phyloP scores from a whole-genome alignment of 768 basidiomycete genomes.

The Suillus bovinus region DNA sequence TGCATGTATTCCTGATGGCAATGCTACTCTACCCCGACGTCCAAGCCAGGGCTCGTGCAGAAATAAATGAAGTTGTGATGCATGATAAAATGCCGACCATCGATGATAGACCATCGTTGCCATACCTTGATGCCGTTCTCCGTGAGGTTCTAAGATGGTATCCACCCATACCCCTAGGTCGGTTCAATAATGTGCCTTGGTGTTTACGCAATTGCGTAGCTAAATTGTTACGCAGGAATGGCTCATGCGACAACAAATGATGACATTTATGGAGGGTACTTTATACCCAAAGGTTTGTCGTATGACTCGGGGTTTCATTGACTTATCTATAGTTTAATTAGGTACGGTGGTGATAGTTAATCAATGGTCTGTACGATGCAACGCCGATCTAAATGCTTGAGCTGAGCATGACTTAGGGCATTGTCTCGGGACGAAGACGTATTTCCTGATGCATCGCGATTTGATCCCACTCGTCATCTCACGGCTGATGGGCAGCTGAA shows the following conservation, averaged over 20 bases:
- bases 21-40: conserved; percentile 31
- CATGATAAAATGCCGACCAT: conserved; percentile 19
- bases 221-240: conserved; percentile 14
- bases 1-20: conserved; percentile 28
- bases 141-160: conserved; percentile 12
- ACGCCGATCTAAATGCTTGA: not conserved
- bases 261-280: conserved; percentile 41
- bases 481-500: conserved; percentile 5
- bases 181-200: not conserved
- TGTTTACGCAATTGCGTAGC: not conserved
- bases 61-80: conserved; percentile 28
- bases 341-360: conserved; percentile 25
- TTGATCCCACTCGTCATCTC: conserved; percentile 9
- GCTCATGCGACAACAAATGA: conserved; percentile 32
- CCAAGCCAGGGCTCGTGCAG: conserved; percentile 26
- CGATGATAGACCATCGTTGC: conserved; percentile 9
- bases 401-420: not conserved
- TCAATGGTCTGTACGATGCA: conserved; percentile 16
- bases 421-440: conserved; percentile 4
- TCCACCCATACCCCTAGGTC: conserved; percentile 12
- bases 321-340: not conserved
- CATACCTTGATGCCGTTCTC: conserved; percentile 15
- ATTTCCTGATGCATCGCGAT: conserved; percentile 5
- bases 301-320: not conserved
- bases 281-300: conserved; percentile 47